Evolutionary conservation across 1,139 yeast species (phyloP).

Genomic region (Geotrichum klebahnii): DNA sequence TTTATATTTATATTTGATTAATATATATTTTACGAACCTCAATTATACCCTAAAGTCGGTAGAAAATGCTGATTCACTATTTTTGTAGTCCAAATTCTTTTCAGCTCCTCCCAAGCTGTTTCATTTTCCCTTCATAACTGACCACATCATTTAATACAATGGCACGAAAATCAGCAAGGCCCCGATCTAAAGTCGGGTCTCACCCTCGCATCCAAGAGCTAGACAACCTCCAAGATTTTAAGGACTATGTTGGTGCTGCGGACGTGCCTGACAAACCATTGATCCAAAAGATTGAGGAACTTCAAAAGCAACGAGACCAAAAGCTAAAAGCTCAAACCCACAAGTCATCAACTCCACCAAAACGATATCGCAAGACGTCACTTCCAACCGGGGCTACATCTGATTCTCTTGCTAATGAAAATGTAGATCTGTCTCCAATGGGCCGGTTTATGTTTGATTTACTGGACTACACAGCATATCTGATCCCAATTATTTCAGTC

Average conservation of each 20-base stretch:
- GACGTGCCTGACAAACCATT: constrained; percentile 32
- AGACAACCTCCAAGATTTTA: constrained; percentile 26
- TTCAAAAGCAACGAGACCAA: constrained; percentile 23
- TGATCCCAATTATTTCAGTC: constrained; percentile 37
- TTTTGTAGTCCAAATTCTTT: no score
- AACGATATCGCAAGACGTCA: constrained; percentile 16
- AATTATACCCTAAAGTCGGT: background rate
- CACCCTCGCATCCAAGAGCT: constrained; percentile 29
- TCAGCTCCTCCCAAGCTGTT: no score
- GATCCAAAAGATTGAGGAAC: constrained; percentile 31
- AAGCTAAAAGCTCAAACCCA: background rate
- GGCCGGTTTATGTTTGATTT: constrained; percentile 33
- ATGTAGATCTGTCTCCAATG: constrained; percentile 28
- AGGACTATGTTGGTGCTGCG: constrained; percentile 28
- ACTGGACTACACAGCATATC: constrained; percentile 35
- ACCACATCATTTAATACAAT: no score
- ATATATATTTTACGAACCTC: no score
- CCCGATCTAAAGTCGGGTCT: constrained; percentile 2
- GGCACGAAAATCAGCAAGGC: background rate
- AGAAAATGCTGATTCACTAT: no score
- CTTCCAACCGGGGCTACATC: background rate
- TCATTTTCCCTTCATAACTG: no score
- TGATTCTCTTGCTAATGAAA: constrained; percentile 20
- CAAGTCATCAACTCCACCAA: background rate
- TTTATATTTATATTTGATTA: no score